Evolutionary conservation across 2,329 filamentous ascomycete genomes (phyloP), one percentile per base, ranked within the genome.

Genomic region (Hypoxylon sp.): DNA sequence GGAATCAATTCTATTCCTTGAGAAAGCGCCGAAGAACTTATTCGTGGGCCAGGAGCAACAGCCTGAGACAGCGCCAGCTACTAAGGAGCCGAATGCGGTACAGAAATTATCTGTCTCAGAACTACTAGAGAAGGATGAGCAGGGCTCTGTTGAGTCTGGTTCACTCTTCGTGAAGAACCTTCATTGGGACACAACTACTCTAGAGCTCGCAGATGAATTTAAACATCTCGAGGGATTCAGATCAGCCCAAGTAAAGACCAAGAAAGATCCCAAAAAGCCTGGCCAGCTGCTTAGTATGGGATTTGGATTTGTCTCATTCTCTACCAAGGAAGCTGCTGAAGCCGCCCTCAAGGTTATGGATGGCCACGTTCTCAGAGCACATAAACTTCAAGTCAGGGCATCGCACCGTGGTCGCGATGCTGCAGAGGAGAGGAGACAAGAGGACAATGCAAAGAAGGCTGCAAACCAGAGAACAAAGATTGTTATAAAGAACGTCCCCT

Each of bases 401-500:
- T 96, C 92, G 5, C 91, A 97, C 75, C 91, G 88, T 71, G 90
- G 89, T 13, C 79, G 86, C 50, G 92, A 97, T 73, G 91, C 91
- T 12, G 92, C 90, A 2, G 91, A 96, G 69, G 90, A 96, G 73
- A 84, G 89, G 60, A 85, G 88, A 59, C 88, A 87, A 61, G 88
- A 93, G 61, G 91, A 97, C 67, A 84, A 82, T 59, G 86, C 88
- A 40, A 95, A 91, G 79, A 95, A 93, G 72, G 75, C 83, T 40
- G 86, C 89, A 16, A 82, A 82, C 11, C 84, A 86, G 68, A 83
- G 85, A 61, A 97, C 92, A 36, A 97, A 97, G 80, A 88, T 99
- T 67, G 87, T 97, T 73, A 88, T 99, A 77, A 99, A 97, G 79
- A 99, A 99, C 77, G 76, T 99, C 72, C 93, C 94, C 13, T 99